Percentiles rank a stretch among this genome's conserved stretches.
Evolutionary conservation across 2,329 filamentous ascomycete genomes (phyloP).

Genomic region (Aspergillus udagawae): DNA sequence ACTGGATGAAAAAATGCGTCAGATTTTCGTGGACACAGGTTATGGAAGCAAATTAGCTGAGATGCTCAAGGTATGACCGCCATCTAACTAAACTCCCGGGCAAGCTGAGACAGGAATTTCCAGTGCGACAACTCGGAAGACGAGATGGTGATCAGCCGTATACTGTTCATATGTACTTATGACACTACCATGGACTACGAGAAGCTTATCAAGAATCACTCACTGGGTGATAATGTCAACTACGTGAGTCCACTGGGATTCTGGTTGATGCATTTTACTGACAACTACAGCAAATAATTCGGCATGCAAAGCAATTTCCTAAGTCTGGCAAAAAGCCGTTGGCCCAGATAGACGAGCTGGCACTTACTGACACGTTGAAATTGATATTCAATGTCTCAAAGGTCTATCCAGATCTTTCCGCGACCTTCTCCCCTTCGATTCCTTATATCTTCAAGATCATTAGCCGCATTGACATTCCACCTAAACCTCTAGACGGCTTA

Average conservation of each 20-base stretch:
- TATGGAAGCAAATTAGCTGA: constrained; percentile 65
- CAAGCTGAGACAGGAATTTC: constrained; percentile 3
- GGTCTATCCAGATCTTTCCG: constrained; percentile 59
- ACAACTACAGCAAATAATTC: constrained; percentile 55
- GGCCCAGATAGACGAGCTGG: constrained; percentile 64
- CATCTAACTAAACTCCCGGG: background rate
- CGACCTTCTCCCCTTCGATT: constrained; percentile 64
- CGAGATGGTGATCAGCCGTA: constrained; percentile 77
- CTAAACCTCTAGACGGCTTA: constrained; percentile 68
- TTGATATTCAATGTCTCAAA: constrained; percentile 85
- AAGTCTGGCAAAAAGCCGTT: constrained; percentile 34
- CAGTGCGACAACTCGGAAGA: constrained; percentile 70
- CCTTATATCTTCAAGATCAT: constrained; percentile 69
- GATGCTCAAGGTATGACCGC: constrained; percentile 55
- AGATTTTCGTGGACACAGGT: constrained; percentile 68
- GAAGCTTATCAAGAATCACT: constrained; percentile 61
- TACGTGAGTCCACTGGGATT: constrained; percentile 32
- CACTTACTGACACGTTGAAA: constrained; percentile 78
- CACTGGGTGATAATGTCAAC: constrained; percentile 64
- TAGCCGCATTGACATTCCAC: constrained; percentile 53
- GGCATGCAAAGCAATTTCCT: constrained; percentile 61
- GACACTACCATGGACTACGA: constrained; percentile 65
- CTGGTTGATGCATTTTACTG: constrained; percentile 7
- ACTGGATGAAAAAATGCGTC: constrained; percentile 62
- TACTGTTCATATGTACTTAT: constrained; percentile 78